Percentiles rank a stretch among this genome's conserved stretches.
phyloP scores from a whole-genome alignment of 208 protist species.

The Phytomonas serpens region DNA sequence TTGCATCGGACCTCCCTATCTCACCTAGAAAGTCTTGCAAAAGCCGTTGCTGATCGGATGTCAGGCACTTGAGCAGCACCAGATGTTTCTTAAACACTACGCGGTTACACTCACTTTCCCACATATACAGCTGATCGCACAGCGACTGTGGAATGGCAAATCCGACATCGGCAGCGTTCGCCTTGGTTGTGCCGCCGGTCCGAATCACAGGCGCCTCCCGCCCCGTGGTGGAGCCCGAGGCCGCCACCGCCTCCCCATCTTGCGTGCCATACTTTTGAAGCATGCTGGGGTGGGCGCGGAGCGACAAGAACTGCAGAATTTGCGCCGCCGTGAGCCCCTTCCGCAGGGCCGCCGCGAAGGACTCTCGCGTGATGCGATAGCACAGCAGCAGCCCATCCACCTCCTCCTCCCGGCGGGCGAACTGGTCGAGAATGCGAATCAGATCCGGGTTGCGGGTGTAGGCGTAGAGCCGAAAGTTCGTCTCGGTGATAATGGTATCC shows the following conservation, averaged over 20 bases:
- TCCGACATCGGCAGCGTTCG: conserved; percentile 10
- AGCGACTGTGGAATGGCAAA: conserved; percentile 78
- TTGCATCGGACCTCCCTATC: conserved; percentile 42
- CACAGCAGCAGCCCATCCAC: conserved; percentile 60
- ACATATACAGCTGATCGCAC: conserved; percentile 83
- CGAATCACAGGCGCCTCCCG: neutral
- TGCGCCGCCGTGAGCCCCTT: conserved; percentile 70
- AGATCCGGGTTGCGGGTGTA: conserved; percentile 73
- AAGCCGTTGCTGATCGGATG: conserved; percentile 35
- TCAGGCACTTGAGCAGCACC: conserved; percentile 64
- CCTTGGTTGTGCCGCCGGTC: neutral
- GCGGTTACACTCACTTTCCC: conserved; percentile 80
- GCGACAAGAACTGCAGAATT: conserved; percentile 74
- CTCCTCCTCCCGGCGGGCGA: conserved; percentile 60
- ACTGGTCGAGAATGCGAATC: conserved; percentile 75
- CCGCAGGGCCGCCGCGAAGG: conserved; percentile 60
- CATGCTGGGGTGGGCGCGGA: conserved; percentile 86
- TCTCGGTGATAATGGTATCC: conserved; percentile 89
- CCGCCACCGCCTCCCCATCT: neutral
- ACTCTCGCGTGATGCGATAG: conserved; percentile 75
- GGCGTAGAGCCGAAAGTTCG: conserved; percentile 87
- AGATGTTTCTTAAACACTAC: conserved; percentile 62
- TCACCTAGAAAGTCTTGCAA: conserved; percentile 34
- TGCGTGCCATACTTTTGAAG: conserved; percentile 5
- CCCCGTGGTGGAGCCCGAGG: neutral